Evolutionary conservation across 2,329 filamentous ascomycete species (phyloP), one percentile per base, ranked within the genome.

Genomic region (Blastomyces percursus): DNA sequence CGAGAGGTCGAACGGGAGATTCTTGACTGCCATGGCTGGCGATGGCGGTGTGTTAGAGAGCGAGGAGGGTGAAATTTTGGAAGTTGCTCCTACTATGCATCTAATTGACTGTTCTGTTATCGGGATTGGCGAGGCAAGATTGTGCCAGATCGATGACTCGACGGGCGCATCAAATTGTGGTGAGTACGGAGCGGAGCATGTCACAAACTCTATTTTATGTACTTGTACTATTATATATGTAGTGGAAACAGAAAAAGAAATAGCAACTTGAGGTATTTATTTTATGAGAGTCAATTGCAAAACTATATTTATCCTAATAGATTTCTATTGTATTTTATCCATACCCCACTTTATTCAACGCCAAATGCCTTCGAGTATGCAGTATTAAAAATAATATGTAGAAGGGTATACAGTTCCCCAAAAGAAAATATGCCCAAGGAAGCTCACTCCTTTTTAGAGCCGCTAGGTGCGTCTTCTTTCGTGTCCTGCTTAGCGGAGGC

Each of bases 1-100:
- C 69, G 88, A 78, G 60, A 93, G 78, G 71, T 91, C 84, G 75
- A 92, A 92, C 40, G 86, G 79, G 42, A 84, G 81, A 44, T 66
- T 70, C 68, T 66, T 73, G 59, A 67, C 59, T 57, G 74, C 68
- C 75, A 77, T 77, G 67, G 68, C 72, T 69, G 46, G n/a, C n/a
- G 55, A 8, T 42, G 55, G 32, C 61, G 30, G 58, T 46, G 58
- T 65, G 58, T 60, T 44, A 44, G 60, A 60, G 57, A 59, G 21
- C 30, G 61, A 63, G 60, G 62, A 62, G 63, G 58, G 58, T 54
- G 51, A 30, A 30, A 57, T 27, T 51, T 5, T 46, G n/a, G 35
- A 38, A 38, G 35, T 8, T 12, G 35, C 35, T 11, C 8, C 35
- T 12, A 9, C 3, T 38, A 9, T 38, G 35, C 35, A 38, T 12